Evolutionary conservation across 2,329 filamentous ascomycete species (phyloP).

Genomic region (Botrytis medusae): DNA sequence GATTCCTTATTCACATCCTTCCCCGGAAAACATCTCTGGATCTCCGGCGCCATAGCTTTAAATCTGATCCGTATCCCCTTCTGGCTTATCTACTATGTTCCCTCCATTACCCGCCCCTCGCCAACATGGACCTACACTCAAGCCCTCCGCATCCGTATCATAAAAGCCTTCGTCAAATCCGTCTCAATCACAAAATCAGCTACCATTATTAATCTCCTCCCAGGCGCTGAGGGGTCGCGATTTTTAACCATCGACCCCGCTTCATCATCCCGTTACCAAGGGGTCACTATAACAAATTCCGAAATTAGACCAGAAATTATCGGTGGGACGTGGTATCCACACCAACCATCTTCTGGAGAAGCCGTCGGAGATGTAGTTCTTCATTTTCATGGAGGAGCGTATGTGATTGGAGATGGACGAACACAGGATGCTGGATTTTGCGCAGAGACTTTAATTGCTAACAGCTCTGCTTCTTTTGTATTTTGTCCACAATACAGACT

Average conservation of each 20-base stretch:
- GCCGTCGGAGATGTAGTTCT: slow-evolving; percentile 41
- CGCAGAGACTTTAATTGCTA: slow-evolving; percentile 41
- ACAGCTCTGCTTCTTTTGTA: slow-evolving; percentile 43
- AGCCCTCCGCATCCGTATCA: slow-evolving; percentile 7
- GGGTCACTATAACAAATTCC: not conserved
- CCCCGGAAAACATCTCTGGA: slow-evolving; percentile 9
- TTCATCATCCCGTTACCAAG: not conserved
- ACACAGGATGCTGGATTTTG: slow-evolving; percentile 40
- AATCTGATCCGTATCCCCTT: slow-evolving; percentile 15
- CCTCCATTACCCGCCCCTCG: not conserved
- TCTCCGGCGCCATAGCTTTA: not conserved
- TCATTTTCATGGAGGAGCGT: slow-evolving; percentile 52
- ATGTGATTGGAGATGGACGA: slow-evolving; percentile 46
- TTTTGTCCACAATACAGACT: slow-evolving; percentile 51
- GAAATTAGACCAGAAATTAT: slow-evolving; percentile 7
- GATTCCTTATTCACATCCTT: not conserved
- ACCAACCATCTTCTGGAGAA: not conserved
- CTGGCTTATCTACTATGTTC: slow-evolving; percentile 16
- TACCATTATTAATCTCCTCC: not conserved
- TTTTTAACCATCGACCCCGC: slow-evolving; percentile 1
- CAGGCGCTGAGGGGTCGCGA: not conserved
- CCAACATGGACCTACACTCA: slow-evolving; percentile 17
- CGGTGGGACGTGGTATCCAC: slow-evolving; percentile 40
- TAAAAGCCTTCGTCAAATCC: not conserved
- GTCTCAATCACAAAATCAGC: not conserved